Percentiles rank a stretch among this genome's conserved stretches.
Conservation (phyloP, 2,329 filamentous ascomycete genomes). For the Thermomyces lanuginosus region DNA sequence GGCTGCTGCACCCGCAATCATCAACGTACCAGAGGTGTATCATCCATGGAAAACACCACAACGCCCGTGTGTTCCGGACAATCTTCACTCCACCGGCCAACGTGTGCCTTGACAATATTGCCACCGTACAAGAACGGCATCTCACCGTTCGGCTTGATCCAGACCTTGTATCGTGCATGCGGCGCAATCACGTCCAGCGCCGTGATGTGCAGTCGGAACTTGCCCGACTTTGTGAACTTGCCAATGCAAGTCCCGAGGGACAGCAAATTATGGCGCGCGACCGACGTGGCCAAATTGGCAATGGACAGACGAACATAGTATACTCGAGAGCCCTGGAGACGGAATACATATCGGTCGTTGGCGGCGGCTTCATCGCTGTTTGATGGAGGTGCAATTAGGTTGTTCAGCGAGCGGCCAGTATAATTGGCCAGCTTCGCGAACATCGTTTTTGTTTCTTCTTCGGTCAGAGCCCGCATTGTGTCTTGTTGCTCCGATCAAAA, state of each 20-base stretch:
- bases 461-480: slow-evolving; percentile 67
- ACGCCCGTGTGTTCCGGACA: slow-evolving; percentile 86
- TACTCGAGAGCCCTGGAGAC: slow-evolving; percentile 63
- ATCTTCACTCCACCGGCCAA: slow-evolving; percentile 77
- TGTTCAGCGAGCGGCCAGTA: slow-evolving; percentile 70
- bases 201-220: slow-evolving; percentile 89
- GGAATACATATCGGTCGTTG: slow-evolving; percentile 72
- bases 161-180: slow-evolving; percentile 90
- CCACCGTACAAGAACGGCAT: slow-evolving; percentile 93
- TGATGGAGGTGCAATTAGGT: slow-evolving; percentile 60
- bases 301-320: slow-evolving; percentile 85
- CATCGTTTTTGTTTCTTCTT: slow-evolving; percentile 47
- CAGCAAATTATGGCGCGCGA: slow-evolving; percentile 65
- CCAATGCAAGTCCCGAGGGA: slow-evolving; percentile 81
- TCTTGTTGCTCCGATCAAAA: no score
- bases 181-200: slow-evolving; percentile 76
- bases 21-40: slow-evolving; percentile 49
- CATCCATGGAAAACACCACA: slow-evolving; percentile 79
- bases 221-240: slow-evolving; percentile 92
- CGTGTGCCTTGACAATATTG: slow-evolving; percentile 68
- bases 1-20: no score
- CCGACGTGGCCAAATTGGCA: slow-evolving; percentile 77
- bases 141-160: slow-evolving; percentile 89
- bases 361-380: slow-evolving; percentile 49
- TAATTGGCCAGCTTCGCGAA: slow-evolving; percentile 92